Base-by-base conservation (phyloP, 352 stramenopile genomes). In the Phytophthora idaei region DNA sequence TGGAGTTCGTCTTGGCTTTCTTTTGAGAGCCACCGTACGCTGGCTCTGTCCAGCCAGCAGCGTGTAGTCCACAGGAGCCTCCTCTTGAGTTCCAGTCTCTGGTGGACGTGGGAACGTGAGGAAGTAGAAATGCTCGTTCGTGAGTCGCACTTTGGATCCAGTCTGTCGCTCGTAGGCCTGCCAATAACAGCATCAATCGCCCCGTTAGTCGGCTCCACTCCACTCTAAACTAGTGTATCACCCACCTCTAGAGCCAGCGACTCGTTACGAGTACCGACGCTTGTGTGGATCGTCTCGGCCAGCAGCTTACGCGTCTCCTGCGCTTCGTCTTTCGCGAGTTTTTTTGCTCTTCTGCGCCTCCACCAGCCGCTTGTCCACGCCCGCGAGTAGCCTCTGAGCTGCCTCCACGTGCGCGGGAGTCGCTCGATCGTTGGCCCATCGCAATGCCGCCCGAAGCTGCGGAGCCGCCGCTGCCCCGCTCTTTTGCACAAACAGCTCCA, bases 251-350 rank as follows among this genome's bases (percentile, higher is more conserved):
- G 58, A 42, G 79, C 86, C 51, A 90, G 60, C 41, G 71, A 52
- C 65, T 94, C 86, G 51, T 94, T 92, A 31, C 86, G 82, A 45
- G 74, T 78, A 10, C 86, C 86, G 36, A 89, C 79, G 39, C 80
- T 92, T 32, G 77, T 78, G 28, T 85, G 71, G 39, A 94, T 89
- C 34, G 84, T 86, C 58, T 90, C 73, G 9, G 60, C 61, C 46
- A 94, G 59, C 28, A 81, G 59, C 11, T 73, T 71, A 25, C 77
- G 76, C 17, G 74, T 66, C n/a, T 80, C 69, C 5, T 61, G 62
- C 10, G 74, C 79, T 55, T 90, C 81, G 8, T 78, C 64, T 0
- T 31, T 52, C 9, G 42, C 60, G 5, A 94, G 74, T 28, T 71
- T 80, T 80, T 17, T 71, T 74, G 65, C 77, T 75, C 55, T 66